phyloP scores from a whole-genome alignment of 2,329 filamentous ascomycete species.

The Diaporthe sp. region DNA sequence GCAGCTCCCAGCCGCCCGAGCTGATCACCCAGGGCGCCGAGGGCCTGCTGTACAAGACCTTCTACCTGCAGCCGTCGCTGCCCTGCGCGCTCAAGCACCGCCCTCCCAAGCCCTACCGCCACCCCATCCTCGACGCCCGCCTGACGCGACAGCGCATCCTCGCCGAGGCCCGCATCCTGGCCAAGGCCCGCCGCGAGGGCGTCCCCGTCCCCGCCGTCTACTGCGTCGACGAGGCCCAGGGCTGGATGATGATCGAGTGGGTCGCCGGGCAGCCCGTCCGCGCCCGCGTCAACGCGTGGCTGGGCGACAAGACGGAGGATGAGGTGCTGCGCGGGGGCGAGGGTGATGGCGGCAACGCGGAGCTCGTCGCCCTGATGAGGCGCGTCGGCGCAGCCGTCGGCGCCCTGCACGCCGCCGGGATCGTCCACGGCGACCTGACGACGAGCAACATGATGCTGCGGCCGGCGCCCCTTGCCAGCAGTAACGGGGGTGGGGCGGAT shows the following conservation, averaged over 20 bases:
- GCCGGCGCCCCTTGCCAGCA: slow-evolving; percentile 44
- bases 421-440: slow-evolving; percentile 95
- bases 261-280: slow-evolving; percentile 81
- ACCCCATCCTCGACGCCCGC: slow-evolving; percentile 88
- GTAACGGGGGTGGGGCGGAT: too few species aligned
- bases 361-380: slow-evolving; percentile 74
- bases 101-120: slow-evolving; percentile 90
- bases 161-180: slow-evolving; percentile 88
- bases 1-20: slow-evolving; percentile 69
- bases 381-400: slow-evolving; percentile 81
- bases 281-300: slow-evolving; percentile 77
- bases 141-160: slow-evolving; percentile 90
- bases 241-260: slow-evolving; percentile 90
- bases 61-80: slow-evolving; percentile 77
- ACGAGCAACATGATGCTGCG: slow-evolving; percentile 96
- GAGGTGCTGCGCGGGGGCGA: slow-evolving; percentile 25
- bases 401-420: slow-evolving; percentile 83
- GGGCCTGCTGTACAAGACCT: slow-evolving; percentile 91
- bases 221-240: slow-evolving; percentile 72
- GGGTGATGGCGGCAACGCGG: slow-evolving; percentile 56
- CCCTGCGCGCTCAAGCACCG: slow-evolving; percentile 91
- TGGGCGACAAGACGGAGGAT: slow-evolving; percentile 59
- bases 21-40: slow-evolving; percentile 96
- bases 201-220: slow-evolving; percentile 87
- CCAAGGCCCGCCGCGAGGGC: slow-evolving; percentile 82